phyloP scores from a whole-genome alignment of 2,329 filamentous ascomycete genomes.

The Aspergillus candidus region DNA sequence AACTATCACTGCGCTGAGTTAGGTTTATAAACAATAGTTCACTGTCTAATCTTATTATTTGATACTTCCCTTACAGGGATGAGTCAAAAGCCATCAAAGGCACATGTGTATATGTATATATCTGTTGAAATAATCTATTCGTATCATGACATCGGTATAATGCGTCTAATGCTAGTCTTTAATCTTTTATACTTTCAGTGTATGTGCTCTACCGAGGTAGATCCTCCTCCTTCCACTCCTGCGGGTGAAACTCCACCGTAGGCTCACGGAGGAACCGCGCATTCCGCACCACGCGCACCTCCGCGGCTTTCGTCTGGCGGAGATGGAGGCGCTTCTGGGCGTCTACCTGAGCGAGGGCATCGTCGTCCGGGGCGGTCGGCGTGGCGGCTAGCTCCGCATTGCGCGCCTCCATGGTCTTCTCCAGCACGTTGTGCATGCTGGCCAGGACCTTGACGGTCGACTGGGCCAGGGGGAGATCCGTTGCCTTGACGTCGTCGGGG shows the following conservation, averaged over 20 bases:
- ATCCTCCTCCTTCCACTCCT: constrained; percentile 31
- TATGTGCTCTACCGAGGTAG: constrained; percentile 19
- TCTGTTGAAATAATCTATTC: neutral
- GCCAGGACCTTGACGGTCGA: constrained; percentile 82
- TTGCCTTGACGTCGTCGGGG: constrained; percentile 61
- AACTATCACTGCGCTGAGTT: no score
- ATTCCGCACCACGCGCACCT: constrained; percentile 77
- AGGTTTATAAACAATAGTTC: no score
- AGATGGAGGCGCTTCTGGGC: constrained; percentile 57
- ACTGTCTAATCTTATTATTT: no score
- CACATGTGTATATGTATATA: no score
- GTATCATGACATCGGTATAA: neutral
- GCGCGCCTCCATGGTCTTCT: constrained; percentile 60
- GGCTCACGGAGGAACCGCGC: constrained; percentile 62
- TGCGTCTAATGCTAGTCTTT: neutral
- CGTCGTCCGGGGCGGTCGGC: constrained; percentile 15
- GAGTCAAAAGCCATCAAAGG: no score
- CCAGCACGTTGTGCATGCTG: constrained; percentile 83
- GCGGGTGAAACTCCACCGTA: constrained; percentile 56
- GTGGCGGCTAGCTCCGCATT: constrained; percentile 53
- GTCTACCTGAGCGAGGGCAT: constrained; percentile 36
- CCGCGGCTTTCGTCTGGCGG: constrained; percentile 73
- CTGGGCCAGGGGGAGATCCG: constrained; percentile 72
- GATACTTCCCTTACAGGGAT: no score
- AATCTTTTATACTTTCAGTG: neutral